These are phyloP conservation scores for Pythium rishiriense DNA, from an alignment of 352 stramenopile species.

Conservation along the genomic window DNA sequence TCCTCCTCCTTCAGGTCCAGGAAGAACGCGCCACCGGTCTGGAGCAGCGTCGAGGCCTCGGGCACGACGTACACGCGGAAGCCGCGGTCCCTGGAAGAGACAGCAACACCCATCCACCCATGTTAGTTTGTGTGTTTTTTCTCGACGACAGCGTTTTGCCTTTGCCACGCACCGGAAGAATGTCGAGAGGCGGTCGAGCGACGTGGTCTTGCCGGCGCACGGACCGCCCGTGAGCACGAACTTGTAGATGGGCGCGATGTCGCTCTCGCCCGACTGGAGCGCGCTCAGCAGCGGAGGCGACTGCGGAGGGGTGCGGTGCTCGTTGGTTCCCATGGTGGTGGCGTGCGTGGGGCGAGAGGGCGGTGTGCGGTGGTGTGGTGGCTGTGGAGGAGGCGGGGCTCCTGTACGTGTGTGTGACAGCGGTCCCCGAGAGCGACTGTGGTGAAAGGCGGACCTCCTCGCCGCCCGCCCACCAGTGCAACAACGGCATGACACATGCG, in stretches of 20 bases:
- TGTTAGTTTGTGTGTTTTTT: too few species aligned
- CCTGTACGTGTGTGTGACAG: background rate
- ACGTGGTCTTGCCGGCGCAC: conserved; percentile 96
- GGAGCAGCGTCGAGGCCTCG: conserved; percentile 95
- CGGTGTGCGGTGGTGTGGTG: background rate
- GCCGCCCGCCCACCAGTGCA: conserved; percentile 19
- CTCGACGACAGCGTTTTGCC: too few species aligned
- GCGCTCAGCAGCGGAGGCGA: conserved; percentile 64
- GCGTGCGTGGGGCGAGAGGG: background rate
- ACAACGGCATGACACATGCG: conserved; percentile 19
- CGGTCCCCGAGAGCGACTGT: background rate
- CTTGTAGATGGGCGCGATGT: conserved; percentile 87
- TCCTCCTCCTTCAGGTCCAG: conserved; percentile 81
- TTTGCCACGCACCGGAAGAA: conserved; percentile 80
- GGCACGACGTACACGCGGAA: conserved; percentile 96
- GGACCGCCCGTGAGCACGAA: conserved; percentile 94
- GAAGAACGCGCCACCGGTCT: conserved; percentile 92
- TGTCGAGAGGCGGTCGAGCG: conserved; percentile 89
- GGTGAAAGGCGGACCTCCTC: background rate
- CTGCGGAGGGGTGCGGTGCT: conserved; percentile 34
- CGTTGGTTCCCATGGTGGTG: conserved; percentile 52
- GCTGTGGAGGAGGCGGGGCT: too few species aligned
- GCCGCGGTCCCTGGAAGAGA: conserved; percentile 80
- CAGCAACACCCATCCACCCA: too few species aligned
- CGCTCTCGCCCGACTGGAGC: conserved; percentile 64